A percentile compares a stretch with the other conserved stretches of the same genome.
Conservation (phyloP, 352 stramenopile species). For the Phytophthora constricta region DNA sequence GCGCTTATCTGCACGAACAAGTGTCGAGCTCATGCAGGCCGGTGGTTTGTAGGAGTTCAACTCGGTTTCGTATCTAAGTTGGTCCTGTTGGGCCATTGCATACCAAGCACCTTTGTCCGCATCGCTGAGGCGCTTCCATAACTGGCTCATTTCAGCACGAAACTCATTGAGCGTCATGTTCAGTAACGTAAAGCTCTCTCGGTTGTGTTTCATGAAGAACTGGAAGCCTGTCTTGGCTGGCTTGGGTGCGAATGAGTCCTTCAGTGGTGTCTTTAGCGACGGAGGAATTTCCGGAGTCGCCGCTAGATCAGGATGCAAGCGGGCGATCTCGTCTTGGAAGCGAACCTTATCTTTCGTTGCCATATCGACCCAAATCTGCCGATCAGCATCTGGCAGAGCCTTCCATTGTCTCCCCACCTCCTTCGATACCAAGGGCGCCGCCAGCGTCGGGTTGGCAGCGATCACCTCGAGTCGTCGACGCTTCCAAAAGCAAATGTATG, state of each 20-base stretch:
- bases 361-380: slow-evolving; percentile 57
- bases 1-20: slow-evolving; percentile 29
- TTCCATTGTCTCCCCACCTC: slow-evolving; percentile 62
- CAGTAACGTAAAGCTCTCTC: slow-evolving; percentile 56
- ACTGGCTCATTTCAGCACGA: slow-evolving; percentile 54
- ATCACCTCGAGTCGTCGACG: slow-evolving; percentile 50
- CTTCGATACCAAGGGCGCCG: slow-evolving; percentile 49
- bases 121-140: slow-evolving; percentile 55
- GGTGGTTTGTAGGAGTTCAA: slow-evolving; percentile 58
- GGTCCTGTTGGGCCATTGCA: slow-evolving; percentile 54
- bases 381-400: slow-evolving; percentile 43
- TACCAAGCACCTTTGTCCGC: slow-evolving; percentile 57
- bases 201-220: slow-evolving; percentile 65
- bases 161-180: slow-evolving; percentile 67
- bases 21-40: slow-evolving; percentile 36
- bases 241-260: slow-evolving; percentile 52
- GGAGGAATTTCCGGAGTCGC: slow-evolving; percentile 6
- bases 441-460: slow-evolving; percentile 44
- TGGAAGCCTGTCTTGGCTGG: slow-evolving; percentile 63
- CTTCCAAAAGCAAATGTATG: slow-evolving; percentile 77
- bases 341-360: slow-evolving; percentile 53
- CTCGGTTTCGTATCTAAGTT: slow-evolving; percentile 52
- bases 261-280: slow-evolving; percentile 16
- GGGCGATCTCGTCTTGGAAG: slow-evolving; percentile 58
- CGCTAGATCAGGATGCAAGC: slow-evolving; percentile 32